Percentiles rank a stretch among this genome's conserved stretches.
Conservation (phyloP, 345 rosid species). For the Mallotus nudiflorus region DNA sequence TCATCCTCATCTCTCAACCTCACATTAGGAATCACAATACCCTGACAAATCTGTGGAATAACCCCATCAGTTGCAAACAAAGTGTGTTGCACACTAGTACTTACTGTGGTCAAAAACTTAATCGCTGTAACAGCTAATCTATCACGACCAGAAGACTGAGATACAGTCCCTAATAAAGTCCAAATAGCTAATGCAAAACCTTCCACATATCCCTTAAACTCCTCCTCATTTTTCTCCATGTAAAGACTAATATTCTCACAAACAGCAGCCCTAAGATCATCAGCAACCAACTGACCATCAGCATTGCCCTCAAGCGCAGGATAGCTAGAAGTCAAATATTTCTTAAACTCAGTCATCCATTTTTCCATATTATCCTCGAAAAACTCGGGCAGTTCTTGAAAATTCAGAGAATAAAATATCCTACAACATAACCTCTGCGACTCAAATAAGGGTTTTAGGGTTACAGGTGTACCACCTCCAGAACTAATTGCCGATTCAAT, state of each 20-base stretch:
- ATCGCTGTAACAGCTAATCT: slow-evolving; percentile 81
- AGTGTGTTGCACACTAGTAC: slow-evolving; percentile 89
- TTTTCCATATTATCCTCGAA: slow-evolving; percentile 94
- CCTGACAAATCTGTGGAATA: slow-evolving; percentile 78
- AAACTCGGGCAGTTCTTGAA: slow-evolving; percentile 88
- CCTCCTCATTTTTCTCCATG: slow-evolving; percentile 96
- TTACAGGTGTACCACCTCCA: slow-evolving; percentile 41
- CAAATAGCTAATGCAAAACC: slow-evolving; percentile 83
- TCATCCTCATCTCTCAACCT: slow-evolving; percentile 92
- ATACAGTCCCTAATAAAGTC: slow-evolving; percentile 78
- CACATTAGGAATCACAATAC: slow-evolving; percentile 94
- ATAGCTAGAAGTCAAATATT: slow-evolving; percentile 61
- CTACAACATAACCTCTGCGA: slow-evolving; percentile 88
- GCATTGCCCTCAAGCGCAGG: slow-evolving; percentile 55
- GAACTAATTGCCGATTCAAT: slow-evolving; percentile 58
- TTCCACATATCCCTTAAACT: slow-evolving; percentile 64
- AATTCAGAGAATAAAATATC: slow-evolving; percentile 81
- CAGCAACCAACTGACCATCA: slow-evolving; percentile 58
- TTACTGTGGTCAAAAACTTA: slow-evolving; percentile 91
- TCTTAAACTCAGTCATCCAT: slow-evolving; percentile 91
- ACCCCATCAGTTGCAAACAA: slow-evolving; percentile 78
- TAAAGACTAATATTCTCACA: slow-evolving; percentile 94
- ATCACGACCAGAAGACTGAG: slow-evolving; percentile 72
- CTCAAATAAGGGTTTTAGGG: slow-evolving; percentile 65
- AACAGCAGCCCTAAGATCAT: slow-evolving; percentile 78